Conservation (phyloP, 2,329 filamentous ascomycete genomes). For the Plectosphaerella plurivora region DNA sequence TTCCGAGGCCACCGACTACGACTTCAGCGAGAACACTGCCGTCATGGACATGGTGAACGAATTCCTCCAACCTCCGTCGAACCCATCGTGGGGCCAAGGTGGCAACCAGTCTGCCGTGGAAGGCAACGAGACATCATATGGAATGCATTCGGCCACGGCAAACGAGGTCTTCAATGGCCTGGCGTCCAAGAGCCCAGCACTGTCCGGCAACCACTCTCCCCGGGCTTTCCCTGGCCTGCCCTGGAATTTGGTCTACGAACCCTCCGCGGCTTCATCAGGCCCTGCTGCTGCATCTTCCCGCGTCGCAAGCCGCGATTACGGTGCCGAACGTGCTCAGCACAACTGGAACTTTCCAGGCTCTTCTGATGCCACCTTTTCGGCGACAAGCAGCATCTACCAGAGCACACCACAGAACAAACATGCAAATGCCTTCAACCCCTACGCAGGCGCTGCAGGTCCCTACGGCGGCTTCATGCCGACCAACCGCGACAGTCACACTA, state of each 20-base stretch:
- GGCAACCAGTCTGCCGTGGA: constrained; percentile 16
- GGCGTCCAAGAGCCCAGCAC: constrained; percentile 20
- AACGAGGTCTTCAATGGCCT: constrained; percentile 38
- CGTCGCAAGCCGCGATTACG: neutral
- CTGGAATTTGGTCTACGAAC: constrained; percentile 42
- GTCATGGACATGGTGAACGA: constrained; percentile 45
- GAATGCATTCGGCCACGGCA: constrained; percentile 48
- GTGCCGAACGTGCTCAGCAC: neutral
- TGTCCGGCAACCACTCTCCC: constrained; percentile 29
- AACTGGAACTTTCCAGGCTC: constrained; percentile 15
- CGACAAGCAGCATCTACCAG: constrained; percentile 46
- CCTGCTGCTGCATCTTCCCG: neutral
- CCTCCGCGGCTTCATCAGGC: neutral
- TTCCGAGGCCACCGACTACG: constrained; percentile 9
- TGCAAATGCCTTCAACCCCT: constrained; percentile 5
- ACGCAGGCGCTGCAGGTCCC: constrained; percentile 2
- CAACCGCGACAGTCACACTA: constrained; percentile 10
- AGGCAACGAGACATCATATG: constrained; percentile 44
- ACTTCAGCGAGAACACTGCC: constrained; percentile 22
- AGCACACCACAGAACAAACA: constrained; percentile 34
- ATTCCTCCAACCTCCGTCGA: constrained; percentile 37
- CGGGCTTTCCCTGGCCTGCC: constrained; percentile 37
- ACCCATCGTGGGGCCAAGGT: neutral
- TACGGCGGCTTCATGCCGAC: constrained; percentile 8
- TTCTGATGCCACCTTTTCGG: constrained; percentile 34